These are phyloP conservation scores for Cardamine chenopodiifolia DNA, from an alignment of 345 rosid genomes.

Conservation along the genomic window DNA sequence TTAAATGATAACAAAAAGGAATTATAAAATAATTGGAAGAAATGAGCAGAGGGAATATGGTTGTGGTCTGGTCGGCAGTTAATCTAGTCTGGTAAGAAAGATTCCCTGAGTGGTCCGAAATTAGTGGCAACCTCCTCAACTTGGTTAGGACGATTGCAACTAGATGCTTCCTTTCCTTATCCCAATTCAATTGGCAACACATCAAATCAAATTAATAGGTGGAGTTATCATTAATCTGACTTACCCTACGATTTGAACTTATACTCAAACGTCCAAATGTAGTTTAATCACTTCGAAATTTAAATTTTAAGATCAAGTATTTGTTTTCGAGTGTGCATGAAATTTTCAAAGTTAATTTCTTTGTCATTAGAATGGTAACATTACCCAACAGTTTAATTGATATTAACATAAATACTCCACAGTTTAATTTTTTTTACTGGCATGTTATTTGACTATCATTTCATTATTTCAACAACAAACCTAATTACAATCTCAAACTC, in stretches of 20 bases:
- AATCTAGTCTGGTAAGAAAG: conserved; percentile 46
- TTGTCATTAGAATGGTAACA: background rate
- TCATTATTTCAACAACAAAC: background rate
- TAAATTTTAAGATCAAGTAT: background rate
- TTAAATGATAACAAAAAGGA: background rate
- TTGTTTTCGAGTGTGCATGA: background rate
- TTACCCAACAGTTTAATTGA: background rate
- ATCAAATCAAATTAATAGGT: conserved; percentile 24
- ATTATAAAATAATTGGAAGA: background rate
- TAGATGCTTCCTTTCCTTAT: background rate
- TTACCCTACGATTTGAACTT: background rate
- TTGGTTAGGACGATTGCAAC: conserved; percentile 17
- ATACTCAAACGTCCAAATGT: background rate
- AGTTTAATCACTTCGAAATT: background rate
- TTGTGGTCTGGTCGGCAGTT: conserved; percentile 45
- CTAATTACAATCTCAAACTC: background rate
- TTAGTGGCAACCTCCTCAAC: conserved; percentile 32
- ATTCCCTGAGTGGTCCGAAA: conserved; percentile 26
- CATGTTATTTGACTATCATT: background rate
- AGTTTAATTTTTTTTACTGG: too few species aligned
- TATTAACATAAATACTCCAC: background rate
- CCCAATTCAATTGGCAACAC: conserved; percentile 10
- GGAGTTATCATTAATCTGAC: background rate
- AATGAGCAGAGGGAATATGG: conserved; percentile 40
- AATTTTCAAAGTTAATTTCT: background rate